Evolutionary conservation across 2,329 filamentous ascomycete genomes (phyloP), one percentile per base, ranked within the genome.

Genomic region (Colletotrichum cuscutae): DNA sequence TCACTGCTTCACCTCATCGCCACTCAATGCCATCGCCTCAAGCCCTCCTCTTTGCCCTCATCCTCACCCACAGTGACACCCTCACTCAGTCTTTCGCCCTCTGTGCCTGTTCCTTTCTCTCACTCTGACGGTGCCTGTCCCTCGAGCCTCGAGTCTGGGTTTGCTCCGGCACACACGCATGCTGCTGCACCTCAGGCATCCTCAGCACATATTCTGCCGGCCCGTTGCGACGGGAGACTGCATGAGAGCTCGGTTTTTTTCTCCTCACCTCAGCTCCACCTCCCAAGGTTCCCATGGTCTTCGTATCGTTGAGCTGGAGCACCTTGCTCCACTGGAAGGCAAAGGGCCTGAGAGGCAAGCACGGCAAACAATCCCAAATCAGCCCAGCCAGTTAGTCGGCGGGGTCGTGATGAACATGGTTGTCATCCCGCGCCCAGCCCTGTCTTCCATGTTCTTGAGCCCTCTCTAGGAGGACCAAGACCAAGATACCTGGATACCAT

Each of bases 1-100:
- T 81, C 77, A 81, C 76, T 86, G 85, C 85, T 81, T 86, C 85
- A 86, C 77, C 75, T 75, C 80, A 72, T 78, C 74, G 73, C 76
- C 76, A 73, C 77, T 74, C 72, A 70, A 77, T 77, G 76, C 78
- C 61, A 49, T 77, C 73, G 74, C 69, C 42, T 62, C 72, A 66
- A 60, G 71, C 54, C 30, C 60, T 65, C 35, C 24, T 30, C 28
- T 53, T 4, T 22, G 12, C 28, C 15, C 26, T 30, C 37, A 15
- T 15, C 22, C 19, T 8, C 26, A n/a, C 56, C 4, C 56, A 11
- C 13, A 9, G 19, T 9, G 32, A 35, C 56, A 58, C 56, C 19
- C 28, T 32, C 35, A 46, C 42, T 53, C 71, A 67, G 37, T 30
- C 37, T 53, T 24, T 49, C 42, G 7, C 19, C 37, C 37, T 19